These are phyloP conservation scores for Solanum hybrid DNA, from an alignment of 305 asterid genomes.

Conservation along the genomic window DNA sequence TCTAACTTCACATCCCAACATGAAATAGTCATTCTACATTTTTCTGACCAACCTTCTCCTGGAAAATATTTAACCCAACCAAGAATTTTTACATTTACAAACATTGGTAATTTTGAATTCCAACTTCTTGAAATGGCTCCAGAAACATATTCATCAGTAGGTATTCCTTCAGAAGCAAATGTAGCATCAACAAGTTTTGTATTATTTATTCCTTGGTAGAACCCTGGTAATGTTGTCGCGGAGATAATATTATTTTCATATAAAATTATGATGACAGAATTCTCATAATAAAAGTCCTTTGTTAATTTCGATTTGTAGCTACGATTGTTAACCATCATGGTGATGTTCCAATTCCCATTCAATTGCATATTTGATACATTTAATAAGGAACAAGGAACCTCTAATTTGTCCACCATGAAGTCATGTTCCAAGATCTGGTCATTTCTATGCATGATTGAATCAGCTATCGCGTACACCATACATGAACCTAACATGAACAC, in stretches of 20 bases:
- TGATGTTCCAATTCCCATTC: background rate
- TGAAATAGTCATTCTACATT: background rate
- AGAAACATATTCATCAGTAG: background rate
- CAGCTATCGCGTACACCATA: background rate
- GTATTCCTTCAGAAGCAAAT: background rate
- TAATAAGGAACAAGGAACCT: background rate
- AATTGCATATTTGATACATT: background rate
- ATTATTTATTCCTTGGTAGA: background rate
- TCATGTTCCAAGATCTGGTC: background rate
- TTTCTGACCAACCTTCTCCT: conserved; percentile 3
- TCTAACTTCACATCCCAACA: background rate
- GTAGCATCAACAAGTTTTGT: background rate
- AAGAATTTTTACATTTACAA: background rate
- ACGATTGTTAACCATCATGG: background rate
- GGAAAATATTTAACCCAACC: conserved; percentile 3
- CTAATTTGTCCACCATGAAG: background rate
- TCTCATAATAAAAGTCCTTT: background rate
- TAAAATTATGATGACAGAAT: background rate
- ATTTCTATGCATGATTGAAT: conserved; percentile 1
- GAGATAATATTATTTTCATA: background rate
- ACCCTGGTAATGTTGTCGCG: background rate
- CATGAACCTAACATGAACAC: conserved; percentile 2
- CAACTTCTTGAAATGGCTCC: background rate
- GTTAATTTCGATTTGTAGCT: background rate
- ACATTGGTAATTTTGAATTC: background rate